Percentiles rank a stretch among this genome's conserved stretches.
Evolutionary conservation across 179 eudicot genomes (phyloP).

Genomic region (Silene vulgaris): DNA sequence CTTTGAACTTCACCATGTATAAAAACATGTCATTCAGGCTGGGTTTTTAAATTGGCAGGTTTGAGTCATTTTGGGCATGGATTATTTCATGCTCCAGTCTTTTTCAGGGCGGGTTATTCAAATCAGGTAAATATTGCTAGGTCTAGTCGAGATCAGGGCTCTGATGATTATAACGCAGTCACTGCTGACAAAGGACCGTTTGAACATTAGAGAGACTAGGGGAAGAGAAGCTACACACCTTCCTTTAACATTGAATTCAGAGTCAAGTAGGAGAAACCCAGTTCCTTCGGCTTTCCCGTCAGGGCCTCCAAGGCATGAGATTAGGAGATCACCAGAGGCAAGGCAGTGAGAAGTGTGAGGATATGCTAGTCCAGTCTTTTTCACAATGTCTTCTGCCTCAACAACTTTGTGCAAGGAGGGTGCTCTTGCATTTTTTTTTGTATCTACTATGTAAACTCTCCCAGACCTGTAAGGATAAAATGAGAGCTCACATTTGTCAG

Average conservation of each 20-base stretch:
- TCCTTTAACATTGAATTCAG: slow-evolving; percentile 93
- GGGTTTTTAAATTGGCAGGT: too few species aligned
- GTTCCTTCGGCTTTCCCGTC: slow-evolving; percentile 88
- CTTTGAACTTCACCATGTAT: not conserved
- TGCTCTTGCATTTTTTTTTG: slow-evolving; percentile 60
- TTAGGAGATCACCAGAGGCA: slow-evolving; percentile 85
- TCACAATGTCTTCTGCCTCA: slow-evolving; percentile 62
- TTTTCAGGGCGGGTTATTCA: too few species aligned
- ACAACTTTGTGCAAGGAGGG: slow-evolving; percentile 77
- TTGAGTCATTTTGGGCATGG: too few species aligned
- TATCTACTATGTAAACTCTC: slow-evolving; percentile 79
- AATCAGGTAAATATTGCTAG: too few species aligned
- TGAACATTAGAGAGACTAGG: too few species aligned
- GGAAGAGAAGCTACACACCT: slow-evolving; percentile 39
- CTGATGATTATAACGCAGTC: too few species aligned
- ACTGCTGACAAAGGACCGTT: too few species aligned
- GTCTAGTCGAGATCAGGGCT: too few species aligned
- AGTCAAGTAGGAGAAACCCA: slow-evolving; percentile 91
- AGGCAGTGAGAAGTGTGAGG: slow-evolving; percentile 98
- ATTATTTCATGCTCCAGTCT: too few species aligned
- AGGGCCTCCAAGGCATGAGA: slow-evolving; percentile 84
- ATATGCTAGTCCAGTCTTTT: slow-evolving; percentile 83
- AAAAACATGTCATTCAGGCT: not conserved
- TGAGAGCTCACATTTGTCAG: not conserved
- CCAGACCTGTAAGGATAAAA: slow-evolving; percentile 61